phyloP scores from a whole-genome alignment of 257 asterid genomes.

The Solanum chmielewskii region DNA sequence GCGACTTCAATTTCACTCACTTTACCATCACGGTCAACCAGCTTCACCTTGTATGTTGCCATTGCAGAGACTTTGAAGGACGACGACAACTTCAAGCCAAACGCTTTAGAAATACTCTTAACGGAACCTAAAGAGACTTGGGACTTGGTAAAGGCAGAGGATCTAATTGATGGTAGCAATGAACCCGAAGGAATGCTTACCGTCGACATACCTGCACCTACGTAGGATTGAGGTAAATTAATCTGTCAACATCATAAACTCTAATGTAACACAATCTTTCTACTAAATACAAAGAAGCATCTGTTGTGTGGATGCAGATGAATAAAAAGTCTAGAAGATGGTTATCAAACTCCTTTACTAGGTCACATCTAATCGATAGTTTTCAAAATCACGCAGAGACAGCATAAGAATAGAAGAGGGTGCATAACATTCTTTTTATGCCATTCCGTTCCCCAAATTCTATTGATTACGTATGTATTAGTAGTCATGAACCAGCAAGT shows the following conservation, averaged over 20 bases:
- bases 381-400: not conserved
- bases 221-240: not conserved
- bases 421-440: not conserved
- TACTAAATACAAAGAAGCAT: not conserved
- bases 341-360: not conserved
- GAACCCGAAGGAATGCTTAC: slow-evolving; percentile 8
- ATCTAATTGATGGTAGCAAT: slow-evolving; percentile 1
- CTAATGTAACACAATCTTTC: not conserved
- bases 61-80: slow-evolving; percentile 10
- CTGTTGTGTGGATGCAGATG: not conserved
- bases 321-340: not conserved
- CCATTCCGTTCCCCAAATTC: not conserved
- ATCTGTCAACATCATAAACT: not conserved
- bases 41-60: slow-evolving; percentile 30
- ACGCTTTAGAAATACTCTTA: slow-evolving; percentile 4
- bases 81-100: slow-evolving; percentile 4
- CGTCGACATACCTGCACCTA: slow-evolving; percentile 7
- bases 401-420: not conserved
- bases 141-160: not conserved
- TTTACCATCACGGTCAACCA: slow-evolving; percentile 20
- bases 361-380: not conserved
- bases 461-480: not conserved
- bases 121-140: slow-evolving; percentile 5
- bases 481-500: not conserved
- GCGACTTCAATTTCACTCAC: slow-evolving; percentile 28